Percentiles rank a stretch among this genome's conserved stretches.
These are phyloP conservation scores for Terfezia claveryi DNA, from an alignment of 495 filamentous ascomycete genomes.

Conservation along the genomic window DNA sequence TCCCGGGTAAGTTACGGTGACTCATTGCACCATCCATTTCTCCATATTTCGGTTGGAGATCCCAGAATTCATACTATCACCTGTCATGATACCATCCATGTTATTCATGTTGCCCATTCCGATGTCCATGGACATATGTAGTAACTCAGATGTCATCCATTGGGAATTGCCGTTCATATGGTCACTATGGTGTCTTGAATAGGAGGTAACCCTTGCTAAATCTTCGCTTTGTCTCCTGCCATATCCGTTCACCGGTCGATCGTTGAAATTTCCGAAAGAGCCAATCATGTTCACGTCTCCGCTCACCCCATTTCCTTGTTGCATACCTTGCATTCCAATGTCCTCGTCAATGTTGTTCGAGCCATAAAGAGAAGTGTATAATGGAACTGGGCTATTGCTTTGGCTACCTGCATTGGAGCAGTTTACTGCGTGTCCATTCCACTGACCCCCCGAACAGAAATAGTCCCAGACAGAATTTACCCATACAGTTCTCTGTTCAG, in stretches of 20 bases:
- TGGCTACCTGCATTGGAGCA: not conserved
- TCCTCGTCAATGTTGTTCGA: not conserved
- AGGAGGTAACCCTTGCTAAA: not conserved
- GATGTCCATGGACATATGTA: not conserved
- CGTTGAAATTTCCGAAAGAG: slow-evolving; percentile 1
- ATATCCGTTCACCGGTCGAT: not conserved
- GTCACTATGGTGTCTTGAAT: not conserved
- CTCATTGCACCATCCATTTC: too few species aligned
- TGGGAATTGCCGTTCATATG: not conserved
- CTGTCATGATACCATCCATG: not conserved
- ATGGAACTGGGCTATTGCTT: not conserved
- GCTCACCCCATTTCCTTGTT: not conserved
- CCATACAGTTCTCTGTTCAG: slow-evolving; percentile 5
- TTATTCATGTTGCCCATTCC: not conserved
- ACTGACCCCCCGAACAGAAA: slow-evolving; percentile 8
- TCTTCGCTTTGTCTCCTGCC: not conserved
- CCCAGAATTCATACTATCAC: not conserved
- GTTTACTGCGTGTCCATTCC: not conserved
- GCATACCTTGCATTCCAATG: not conserved
- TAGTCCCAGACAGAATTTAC: slow-evolving; percentile 11
- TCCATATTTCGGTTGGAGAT: too few species aligned
- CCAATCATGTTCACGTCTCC: not conserved
- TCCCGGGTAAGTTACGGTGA: not conserved
- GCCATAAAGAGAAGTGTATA: not conserved
- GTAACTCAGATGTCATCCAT: not conserved